These are phyloP conservation scores for Kazachstania taianensis DNA, from an alignment of 805 yeast genomes.

Conservation along the genomic window DNA sequence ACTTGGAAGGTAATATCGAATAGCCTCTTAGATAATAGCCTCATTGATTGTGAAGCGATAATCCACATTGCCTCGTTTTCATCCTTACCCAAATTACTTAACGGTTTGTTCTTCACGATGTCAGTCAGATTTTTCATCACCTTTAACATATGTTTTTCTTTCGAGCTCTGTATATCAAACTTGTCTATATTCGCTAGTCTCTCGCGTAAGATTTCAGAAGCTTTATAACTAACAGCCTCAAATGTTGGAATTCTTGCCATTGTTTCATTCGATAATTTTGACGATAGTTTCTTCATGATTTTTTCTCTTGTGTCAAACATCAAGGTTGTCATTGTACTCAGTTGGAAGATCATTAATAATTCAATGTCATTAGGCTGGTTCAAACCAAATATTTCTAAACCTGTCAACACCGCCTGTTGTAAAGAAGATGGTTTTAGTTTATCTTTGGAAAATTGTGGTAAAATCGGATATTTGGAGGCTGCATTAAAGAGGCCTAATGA, in stretches of 20 bases:
- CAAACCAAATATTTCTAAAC: slow-evolving; percentile 30
- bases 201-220: slow-evolving; percentile 33
- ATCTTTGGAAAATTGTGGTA: slow-evolving; percentile 51
- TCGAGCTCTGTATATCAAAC: slow-evolving; percentile 26
- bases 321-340: slow-evolving; percentile 42
- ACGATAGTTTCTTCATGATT: slow-evolving; percentile 44
- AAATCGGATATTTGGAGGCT: slow-evolving; percentile 62
- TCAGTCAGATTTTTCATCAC: slow-evolving; percentile 43
- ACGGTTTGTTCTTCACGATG: slow-evolving; percentile 36
- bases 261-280: slow-evolving; percentile 25
- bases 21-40: slow-evolving; percentile 25
- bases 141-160: slow-evolving; percentile 38
- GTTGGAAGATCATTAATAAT: slow-evolving; percentile 41
- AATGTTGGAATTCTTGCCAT: slow-evolving; percentile 49
- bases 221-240: slow-evolving; percentile 43
- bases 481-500: slow-evolving; percentile 52
- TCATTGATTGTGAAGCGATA: slow-evolving; percentile 36
- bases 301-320: slow-evolving; percentile 54
- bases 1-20: slow-evolving; percentile 6
- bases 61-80: slow-evolving; percentile 41
- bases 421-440: slow-evolving; percentile 47
- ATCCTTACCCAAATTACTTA: slow-evolving; percentile 17
- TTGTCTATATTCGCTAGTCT: slow-evolving; percentile 31
- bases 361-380: slow-evolving; percentile 31
- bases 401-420: slow-evolving; percentile 48